A percentile compares a stretch with the other conserved stretches of the same genome.
These are phyloP conservation scores for Mesembryanthemum crystallinum DNA, from an alignment of 148 eudicot genomes.

Conservation along the genomic window DNA sequence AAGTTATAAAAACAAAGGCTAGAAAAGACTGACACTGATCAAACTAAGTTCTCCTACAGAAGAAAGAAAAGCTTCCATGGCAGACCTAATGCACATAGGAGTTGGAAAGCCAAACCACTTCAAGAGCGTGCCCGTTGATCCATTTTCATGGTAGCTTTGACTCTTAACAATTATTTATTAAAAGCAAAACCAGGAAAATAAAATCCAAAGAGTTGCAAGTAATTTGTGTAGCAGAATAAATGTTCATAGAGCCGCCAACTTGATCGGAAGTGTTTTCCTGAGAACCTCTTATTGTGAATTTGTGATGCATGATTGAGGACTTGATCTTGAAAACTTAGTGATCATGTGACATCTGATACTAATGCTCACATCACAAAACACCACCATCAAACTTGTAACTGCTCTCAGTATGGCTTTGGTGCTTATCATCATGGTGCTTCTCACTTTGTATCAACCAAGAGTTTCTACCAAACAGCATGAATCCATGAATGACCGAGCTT, in stretches of 20 bases:
- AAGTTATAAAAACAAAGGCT: too few species aligned
- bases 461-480: not conserved
- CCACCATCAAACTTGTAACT: not conserved
- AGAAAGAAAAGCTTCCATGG: too few species aligned
- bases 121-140: too few species aligned
- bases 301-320: not conserved
- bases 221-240: not conserved
- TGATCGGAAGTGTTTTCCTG: not conserved
- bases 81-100: too few species aligned
- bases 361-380: not conserved
- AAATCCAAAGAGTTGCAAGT: not conserved
- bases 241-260: not conserved
- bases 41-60: too few species aligned
- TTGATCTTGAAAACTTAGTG: not conserved
- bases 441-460: not conserved
- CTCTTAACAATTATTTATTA: not conserved
- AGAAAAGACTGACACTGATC: too few species aligned
- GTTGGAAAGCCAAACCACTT: too few species aligned
- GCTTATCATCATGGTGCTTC: not conserved
- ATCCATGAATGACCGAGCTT: not conserved
- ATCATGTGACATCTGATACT: not conserved
- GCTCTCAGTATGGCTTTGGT: not conserved
- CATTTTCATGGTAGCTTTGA: not conserved
- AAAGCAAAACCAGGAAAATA: not conserved
- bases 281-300: not conserved